These are phyloP conservation scores for Aspergillus ruber DNA, from an alignment of 2,329 filamentous ascomycete genomes.

Conservation along the genomic window DNA sequence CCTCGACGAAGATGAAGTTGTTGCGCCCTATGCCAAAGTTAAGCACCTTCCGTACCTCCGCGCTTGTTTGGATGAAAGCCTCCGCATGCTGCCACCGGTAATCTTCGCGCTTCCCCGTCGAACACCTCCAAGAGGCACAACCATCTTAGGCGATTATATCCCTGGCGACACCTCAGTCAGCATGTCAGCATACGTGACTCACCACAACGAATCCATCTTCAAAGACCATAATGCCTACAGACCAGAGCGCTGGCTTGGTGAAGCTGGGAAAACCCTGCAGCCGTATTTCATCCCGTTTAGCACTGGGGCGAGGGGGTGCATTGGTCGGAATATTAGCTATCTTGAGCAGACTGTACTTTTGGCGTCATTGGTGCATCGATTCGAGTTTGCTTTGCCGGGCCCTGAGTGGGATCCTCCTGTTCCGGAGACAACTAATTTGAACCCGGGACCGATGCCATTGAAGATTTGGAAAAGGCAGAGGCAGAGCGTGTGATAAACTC, in stretches of 20 bases:
- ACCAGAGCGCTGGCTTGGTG: slow-evolving; percentile 37
- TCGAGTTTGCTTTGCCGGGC: slow-evolving; percentile 33
- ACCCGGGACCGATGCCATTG: slow-evolving; percentile 9
- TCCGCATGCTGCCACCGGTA: slow-evolving; percentile 37
- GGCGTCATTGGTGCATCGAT: slow-evolving; percentile 39
- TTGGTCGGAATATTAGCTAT: slow-evolving; percentile 35
- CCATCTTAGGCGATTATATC: slow-evolving; percentile 34
- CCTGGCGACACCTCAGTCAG: slow-evolving; percentile 37
- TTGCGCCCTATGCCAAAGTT: slow-evolving; percentile 44
- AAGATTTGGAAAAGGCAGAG: slow-evolving; percentile 6
- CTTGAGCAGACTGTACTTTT: slow-evolving; percentile 42
- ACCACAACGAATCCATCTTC: slow-evolving; percentile 30
- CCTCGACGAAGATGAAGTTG: slow-evolving; percentile 33
- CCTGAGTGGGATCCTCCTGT: slow-evolving; percentile 22
- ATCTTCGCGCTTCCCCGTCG: slow-evolving; percentile 34
- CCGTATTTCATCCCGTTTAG: slow-evolving; percentile 35
- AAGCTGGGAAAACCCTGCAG: slow-evolving; percentile 29
- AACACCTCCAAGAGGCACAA: slow-evolving; percentile 36
- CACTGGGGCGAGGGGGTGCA: slow-evolving; percentile 29
- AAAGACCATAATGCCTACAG: slow-evolving; percentile 27
- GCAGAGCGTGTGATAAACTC: too few species aligned
- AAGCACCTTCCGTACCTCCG: slow-evolving; percentile 45
- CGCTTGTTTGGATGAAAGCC: slow-evolving; percentile 44
- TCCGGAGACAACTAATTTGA: slow-evolving; percentile 11
- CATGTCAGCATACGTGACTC: slow-evolving; percentile 35